Evolutionary conservation across 1,284 basidiomycete species (phyloP).

Genomic region (Puccinia horiana): DNA sequence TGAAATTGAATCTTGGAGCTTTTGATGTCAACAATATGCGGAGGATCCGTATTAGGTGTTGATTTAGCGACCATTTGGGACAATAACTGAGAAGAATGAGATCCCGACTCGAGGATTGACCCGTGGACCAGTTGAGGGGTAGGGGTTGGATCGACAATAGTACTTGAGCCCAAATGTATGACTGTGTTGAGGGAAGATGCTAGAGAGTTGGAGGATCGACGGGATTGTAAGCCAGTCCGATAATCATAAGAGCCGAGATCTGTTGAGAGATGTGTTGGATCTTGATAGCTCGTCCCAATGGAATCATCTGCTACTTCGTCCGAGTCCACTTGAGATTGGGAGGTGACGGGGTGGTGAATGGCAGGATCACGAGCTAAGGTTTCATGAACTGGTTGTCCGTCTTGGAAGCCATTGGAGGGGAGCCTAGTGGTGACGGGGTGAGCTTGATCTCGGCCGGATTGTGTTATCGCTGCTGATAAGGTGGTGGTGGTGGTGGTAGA

Average conservation of each 20-base stretch:
- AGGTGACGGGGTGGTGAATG: not conserved
- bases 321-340: not conserved
- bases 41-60: not conserved
- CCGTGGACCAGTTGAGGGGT: not conserved
- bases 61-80: not conserved
- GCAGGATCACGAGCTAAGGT: not conserved
- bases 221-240: not conserved
- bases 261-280: not conserved
- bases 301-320: not conserved
- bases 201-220: conserved; percentile 15
- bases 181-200: conserved; percentile 18
- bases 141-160: not conserved
- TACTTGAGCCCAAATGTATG: conserved; percentile 13
- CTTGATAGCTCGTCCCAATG: not conserved
- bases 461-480: not conserved
- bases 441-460: not conserved
- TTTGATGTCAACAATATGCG: not conserved
- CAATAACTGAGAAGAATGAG: conserved; percentile 12
- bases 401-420: not conserved
- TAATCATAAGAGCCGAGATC: not conserved
- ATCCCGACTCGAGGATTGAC: conserved; percentile 1
- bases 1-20: conserved; percentile 45
- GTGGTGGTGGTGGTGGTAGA: not conserved
- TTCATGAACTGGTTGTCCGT: not conserved
- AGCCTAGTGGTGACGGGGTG: not conserved